These are phyloP conservation scores for Agaricus blazei DNA, from an alignment of 768 basidiomycete species.

Conservation along the genomic window DNA sequence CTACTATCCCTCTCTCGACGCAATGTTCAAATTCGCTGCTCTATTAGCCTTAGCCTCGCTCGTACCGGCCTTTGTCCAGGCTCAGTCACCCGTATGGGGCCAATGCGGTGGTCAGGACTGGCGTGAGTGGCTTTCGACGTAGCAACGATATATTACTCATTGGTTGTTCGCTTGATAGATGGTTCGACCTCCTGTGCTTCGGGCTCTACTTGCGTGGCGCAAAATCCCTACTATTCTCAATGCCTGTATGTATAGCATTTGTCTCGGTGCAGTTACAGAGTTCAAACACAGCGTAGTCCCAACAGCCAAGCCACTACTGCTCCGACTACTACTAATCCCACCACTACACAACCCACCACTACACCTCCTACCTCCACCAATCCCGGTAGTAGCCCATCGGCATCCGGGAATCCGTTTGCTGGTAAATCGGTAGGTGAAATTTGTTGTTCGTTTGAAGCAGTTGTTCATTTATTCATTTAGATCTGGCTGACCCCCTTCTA, in stretches of 20 bases:
- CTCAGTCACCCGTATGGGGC: conserved; percentile 37
- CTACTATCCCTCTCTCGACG: conserved; percentile 9
- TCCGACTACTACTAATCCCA: conserved; percentile 8
- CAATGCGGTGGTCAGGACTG: conserved; percentile 53
- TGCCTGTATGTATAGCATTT: conserved; percentile 29
- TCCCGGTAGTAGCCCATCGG: conserved; percentile 25
- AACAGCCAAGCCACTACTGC: conserved; percentile 5
- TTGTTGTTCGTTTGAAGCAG: neutral
- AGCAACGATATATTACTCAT: neutral
- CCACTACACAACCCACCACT: conserved; percentile 15
- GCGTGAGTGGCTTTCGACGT: conserved; percentile 29
- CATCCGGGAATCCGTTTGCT: conserved; percentile 47
- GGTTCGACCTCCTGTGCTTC: conserved; percentile 36
- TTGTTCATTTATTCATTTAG: conserved; percentile 19
- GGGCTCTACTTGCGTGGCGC: conserved; percentile 26
- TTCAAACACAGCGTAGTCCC: conserved; percentile 10
- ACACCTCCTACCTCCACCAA: conserved; percentile 19
- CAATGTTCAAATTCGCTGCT: conserved; percentile 44
- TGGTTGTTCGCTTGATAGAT: conserved; percentile 16
- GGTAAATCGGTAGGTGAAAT: conserved; percentile 35
- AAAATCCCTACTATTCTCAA: conserved; percentile 36
- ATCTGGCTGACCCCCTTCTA: conserved; percentile 53
- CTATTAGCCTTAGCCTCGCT: conserved; percentile 19
- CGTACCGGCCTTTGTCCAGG: conserved; percentile 35
- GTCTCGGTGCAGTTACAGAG: neutral